Evolutionary conservation across 352 stramenopile genomes (phyloP).

Genomic region (Globisporangium paddicum): DNA sequence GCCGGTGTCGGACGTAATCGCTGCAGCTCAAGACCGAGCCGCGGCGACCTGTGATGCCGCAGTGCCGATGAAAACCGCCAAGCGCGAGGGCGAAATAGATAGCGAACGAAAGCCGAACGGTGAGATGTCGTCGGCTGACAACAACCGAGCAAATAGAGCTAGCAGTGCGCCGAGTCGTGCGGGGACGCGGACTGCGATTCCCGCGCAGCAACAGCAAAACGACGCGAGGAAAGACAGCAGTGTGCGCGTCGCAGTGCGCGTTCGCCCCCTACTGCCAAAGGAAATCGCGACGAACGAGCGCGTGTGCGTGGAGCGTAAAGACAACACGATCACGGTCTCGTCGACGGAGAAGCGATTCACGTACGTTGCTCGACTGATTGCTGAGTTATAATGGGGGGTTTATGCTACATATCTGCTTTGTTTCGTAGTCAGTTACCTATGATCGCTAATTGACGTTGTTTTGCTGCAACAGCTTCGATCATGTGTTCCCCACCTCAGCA

Average conservation of each 20-base stretch:
- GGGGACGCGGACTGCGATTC: conserved; percentile 14
- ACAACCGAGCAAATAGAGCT: conserved; percentile 1
- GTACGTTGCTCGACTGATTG: conserved; percentile 25
- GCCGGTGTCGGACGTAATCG: background rate
- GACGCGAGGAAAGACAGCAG: conserved; percentile 49
- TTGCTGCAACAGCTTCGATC: conserved; percentile 55
- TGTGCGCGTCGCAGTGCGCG: conserved; percentile 71
- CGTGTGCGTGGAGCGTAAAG: conserved; percentile 37
- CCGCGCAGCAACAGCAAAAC: background rate
- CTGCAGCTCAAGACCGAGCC: background rate
- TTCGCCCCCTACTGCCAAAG: conserved; percentile 74
- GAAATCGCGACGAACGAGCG: conserved; percentile 51
- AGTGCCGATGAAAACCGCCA: background rate
- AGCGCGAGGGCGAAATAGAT: background rate
- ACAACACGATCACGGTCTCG: conserved; percentile 32
- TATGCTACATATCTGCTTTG: background rate
- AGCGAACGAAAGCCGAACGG: background rate
- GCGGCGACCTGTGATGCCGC: background rate
- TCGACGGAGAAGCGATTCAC: conserved; percentile 54
- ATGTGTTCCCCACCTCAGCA: conserved; percentile 61
- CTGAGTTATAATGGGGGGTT: background rate
- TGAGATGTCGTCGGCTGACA: conserved; percentile 1
- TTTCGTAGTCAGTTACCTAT: background rate
- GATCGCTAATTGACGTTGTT: background rate
- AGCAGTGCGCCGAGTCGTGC: conserved; percentile 16